Base-by-base conservation (phyloP, 352 stramenopile genomes). In the Phytophthora ohioensis region DNA sequence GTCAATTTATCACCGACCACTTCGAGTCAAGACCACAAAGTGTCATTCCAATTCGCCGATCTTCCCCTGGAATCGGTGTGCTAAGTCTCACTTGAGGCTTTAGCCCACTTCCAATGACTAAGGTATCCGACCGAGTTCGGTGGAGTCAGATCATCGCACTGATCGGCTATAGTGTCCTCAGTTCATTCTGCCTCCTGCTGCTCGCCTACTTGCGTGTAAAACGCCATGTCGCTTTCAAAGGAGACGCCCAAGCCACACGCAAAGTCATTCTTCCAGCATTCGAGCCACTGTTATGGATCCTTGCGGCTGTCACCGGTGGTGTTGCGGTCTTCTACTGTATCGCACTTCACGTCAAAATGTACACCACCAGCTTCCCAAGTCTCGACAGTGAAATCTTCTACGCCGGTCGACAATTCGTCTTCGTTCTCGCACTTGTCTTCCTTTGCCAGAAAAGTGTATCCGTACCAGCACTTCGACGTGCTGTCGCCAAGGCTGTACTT, bases 371-470 rank as follows among this genome's bases (percentile, higher is more conserved):
- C 4, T 76, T 83, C 31, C 66, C 78, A 2, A 64, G 32, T 4
- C 41, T 88, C 17, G 67, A 71, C 45, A 69, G 57, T 31, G 77
- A 86, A 39, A 45, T 73, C 15, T 71, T 86, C 49, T 91, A 87
- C 52, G 45, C 57, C 1, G 79, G 81, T 12, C 66, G 80, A 32
- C 79, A 90, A 57, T 90, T 92, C 52, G 68, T 87, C 27, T 85
- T 91, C 36, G 54, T 90, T 27, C 69, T 85, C 7, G 69, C 81
- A 3, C 62, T 86, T 2, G 58, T 90, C 4, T 88, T 82, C 41
- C 61, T 92, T 12, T 74, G 81, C 5, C 84, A 90, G 63, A 91
- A 92, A 73, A 92, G 82, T 45, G 75, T 92, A 10, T 89, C 84
- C 3, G 47, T 84, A 4, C 82, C 79, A 30, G 82, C 84, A 13